These are phyloP conservation scores for Emydomyces testavorans DNA, from an alignment of 2,329 filamentous ascomycete species.

Conservation along the genomic window DNA sequence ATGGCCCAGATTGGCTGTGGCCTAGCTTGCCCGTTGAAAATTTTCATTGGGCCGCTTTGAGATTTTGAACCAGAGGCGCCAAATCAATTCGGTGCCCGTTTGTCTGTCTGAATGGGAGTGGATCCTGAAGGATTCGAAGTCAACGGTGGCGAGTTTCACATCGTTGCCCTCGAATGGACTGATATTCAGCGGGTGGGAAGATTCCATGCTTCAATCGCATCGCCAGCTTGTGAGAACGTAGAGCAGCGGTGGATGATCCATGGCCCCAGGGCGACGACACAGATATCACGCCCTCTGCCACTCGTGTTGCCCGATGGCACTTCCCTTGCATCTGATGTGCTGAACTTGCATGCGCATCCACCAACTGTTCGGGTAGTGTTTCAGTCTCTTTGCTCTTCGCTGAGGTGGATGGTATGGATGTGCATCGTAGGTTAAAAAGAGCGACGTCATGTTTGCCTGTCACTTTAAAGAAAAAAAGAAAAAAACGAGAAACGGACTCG, in stretches of 20 bases:
- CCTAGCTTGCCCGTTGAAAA: neutral
- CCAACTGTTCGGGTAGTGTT: neutral
- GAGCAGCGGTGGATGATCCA: neutral
- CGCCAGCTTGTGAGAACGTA: neutral
- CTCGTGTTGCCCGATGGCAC: conserved; percentile 3
- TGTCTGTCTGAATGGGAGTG: neutral
- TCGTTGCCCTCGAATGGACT: neutral
- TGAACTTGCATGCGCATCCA: neutral
- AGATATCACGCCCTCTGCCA: neutral
- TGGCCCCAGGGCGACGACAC: neutral
- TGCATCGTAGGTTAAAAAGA: neutral
- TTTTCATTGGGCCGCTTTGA: neutral
- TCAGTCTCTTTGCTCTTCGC: neutral
- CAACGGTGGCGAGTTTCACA: neutral
- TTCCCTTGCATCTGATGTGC: neutral
- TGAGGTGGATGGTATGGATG: neutral
- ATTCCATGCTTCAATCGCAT: neutral
- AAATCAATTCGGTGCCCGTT: conserved; percentile 6
- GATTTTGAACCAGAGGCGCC: neutral
- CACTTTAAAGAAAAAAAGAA: neutral
- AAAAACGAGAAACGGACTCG: neutral
- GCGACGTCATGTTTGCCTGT: neutral
- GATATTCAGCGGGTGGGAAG: neutral
- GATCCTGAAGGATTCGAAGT: neutral
- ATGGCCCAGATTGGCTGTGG: neutral